These are phyloP conservation scores for Anthracocystis walkeri DNA, from an alignment of 1,284 basidiomycete genomes.

Conservation along the genomic window DNA sequence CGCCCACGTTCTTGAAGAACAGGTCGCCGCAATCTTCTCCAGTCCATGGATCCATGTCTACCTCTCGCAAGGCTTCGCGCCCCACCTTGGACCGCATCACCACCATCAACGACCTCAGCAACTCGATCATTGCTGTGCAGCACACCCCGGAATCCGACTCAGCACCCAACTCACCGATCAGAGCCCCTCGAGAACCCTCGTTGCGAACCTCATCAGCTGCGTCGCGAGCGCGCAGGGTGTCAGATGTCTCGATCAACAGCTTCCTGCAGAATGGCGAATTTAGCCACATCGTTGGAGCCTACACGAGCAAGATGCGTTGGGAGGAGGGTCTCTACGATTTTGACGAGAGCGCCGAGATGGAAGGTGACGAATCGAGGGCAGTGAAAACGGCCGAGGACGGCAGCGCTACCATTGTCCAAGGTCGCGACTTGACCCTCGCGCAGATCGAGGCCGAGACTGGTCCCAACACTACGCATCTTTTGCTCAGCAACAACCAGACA, in stretches of 20 bases:
- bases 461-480: constrained; percentile 49
- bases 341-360: constrained; percentile 42
- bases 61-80: constrained; percentile 9
- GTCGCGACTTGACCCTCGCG: constrained; percentile 25
- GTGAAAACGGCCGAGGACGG: constrained; percentile 52
- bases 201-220: constrained; percentile 33
- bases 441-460: constrained; percentile 46
- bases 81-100: constrained; percentile 22
- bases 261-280: constrained; percentile 46
- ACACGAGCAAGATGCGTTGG: constrained; percentile 40
- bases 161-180: constrained; percentile 7
- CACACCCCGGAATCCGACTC: constrained; percentile 10
- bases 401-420: constrained; percentile 48
- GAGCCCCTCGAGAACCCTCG: constrained; percentile 7
- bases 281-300: constrained; percentile 44
- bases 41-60: background rate
- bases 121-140: constrained; percentile 18
- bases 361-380: constrained; percentile 44
- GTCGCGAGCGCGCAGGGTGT: constrained; percentile 19
- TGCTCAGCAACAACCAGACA: constrained; percentile 39
- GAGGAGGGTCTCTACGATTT: constrained; percentile 51
- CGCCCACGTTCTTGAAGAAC: constrained; percentile 4
- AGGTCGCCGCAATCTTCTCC: constrained; percentile 20
- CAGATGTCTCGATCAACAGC: constrained; percentile 45
- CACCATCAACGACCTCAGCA: constrained; percentile 23